Conservation (phyloP, 176 grass and related monocot genomes). For the Poa annua region DNA sequence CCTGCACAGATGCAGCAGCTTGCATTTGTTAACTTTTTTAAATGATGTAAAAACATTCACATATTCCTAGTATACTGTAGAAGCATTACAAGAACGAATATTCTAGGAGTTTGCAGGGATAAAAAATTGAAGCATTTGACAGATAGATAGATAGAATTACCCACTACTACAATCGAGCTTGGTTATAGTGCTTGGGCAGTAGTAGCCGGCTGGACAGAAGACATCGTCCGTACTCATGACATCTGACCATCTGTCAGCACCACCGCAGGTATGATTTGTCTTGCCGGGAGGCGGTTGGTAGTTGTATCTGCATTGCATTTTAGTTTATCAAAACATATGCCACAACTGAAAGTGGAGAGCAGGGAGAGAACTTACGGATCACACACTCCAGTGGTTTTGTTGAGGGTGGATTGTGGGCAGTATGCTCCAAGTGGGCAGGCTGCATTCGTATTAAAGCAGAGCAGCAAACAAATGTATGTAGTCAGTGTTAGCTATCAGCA, state of each 20-base stretch:
- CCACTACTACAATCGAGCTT: slow-evolving; percentile 93
- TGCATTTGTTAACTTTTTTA: slow-evolving; percentile 14
- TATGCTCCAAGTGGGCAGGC: slow-evolving; percentile 81
- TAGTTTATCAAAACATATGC: no score
- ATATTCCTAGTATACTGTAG: slow-evolving; percentile 12
- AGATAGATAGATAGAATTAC: slow-evolving; percentile 71
- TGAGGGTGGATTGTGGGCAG: slow-evolving; percentile 72
- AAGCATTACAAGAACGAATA: background rate
- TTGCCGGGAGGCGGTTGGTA: slow-evolving; percentile 79
- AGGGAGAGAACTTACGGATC: slow-evolving; percentile 61
- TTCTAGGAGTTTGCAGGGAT: background rate
- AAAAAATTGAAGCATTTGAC: slow-evolving; percentile 43
- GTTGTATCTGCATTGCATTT: slow-evolving; percentile 56
- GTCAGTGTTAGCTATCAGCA: no score
- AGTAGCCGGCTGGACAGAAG: slow-evolving; percentile 86
- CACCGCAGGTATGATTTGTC: slow-evolving; percentile 81
- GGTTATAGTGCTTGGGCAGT: slow-evolving; percentile 81
- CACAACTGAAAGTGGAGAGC: no score
- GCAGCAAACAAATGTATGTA: no score
- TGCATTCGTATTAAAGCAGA: no score
- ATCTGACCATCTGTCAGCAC: slow-evolving; percentile 82
- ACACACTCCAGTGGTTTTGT: slow-evolving; percentile 78
- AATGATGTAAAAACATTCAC: background rate
- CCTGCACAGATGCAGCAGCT: background rate
- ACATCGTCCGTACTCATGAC: slow-evolving; percentile 64